These are phyloP conservation scores for Glomus cerebriforme DNA, from an alignment of 192 early-diverging fungal genomes.

Conservation along the genomic window DNA sequence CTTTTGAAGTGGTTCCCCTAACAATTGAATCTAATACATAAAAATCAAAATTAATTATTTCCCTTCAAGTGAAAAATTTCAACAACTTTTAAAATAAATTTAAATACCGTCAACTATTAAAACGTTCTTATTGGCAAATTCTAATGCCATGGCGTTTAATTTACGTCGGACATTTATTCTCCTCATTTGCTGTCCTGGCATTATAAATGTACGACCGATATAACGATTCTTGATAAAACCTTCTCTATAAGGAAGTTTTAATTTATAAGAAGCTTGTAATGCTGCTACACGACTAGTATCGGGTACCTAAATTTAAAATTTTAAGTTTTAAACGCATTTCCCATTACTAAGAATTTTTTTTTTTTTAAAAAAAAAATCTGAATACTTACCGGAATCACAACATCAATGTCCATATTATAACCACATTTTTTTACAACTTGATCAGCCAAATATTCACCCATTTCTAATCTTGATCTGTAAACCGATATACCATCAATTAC, in stretches of 20 bases:
- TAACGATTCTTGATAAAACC: constrained; percentile 99
- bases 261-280: constrained; percentile 86
- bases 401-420: constrained; percentile 87
- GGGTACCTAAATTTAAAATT: constrained; percentile 61
- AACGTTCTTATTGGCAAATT: constrained; percentile 96
- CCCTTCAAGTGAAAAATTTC: neutral
- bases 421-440: constrained; percentile 78
- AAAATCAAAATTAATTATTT: neutral
- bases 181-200: constrained; percentile 94
- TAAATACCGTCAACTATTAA: constrained; percentile 89
- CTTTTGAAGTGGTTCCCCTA: constrained; percentile 97
- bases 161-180: constrained; percentile 94
- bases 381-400: constrained; percentile 89
- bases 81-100: neutral
- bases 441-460: constrained; percentile 95
- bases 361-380: neutral
- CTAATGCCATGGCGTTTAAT: constrained; percentile 97
- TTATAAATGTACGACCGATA: constrained; percentile 98
- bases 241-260: constrained; percentile 94
- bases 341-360: neutral
- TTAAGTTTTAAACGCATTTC: neutral
- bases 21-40: constrained; percentile 85
- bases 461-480: constrained; percentile 94
- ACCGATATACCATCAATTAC: constrained; percentile 99
- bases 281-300: constrained; percentile 98